These are phyloP conservation scores for Talaromyces atroroseus DNA, from an alignment of 2,329 filamentous ascomycete species.

Conservation along the genomic window DNA sequence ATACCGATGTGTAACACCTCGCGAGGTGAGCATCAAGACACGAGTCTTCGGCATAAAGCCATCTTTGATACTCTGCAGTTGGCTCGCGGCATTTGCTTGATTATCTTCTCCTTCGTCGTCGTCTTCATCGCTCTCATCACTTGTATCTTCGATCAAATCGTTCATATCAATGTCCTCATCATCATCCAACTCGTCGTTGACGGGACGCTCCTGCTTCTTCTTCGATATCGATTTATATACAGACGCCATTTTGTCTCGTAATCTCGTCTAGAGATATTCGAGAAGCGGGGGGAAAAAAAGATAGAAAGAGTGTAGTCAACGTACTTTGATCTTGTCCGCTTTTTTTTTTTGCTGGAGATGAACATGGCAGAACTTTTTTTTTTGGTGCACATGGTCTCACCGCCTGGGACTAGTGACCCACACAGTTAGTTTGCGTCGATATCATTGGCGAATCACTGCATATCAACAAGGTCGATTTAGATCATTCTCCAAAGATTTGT, in stretches of 20 bases:
- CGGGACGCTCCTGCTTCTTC: conserved; percentile 37
- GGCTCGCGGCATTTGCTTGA: conserved; percentile 1
- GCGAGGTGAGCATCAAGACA: conserved; percentile 83
- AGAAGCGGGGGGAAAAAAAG: neutral
- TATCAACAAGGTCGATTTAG: too few relatives aligned
- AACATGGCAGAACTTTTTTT: conserved; percentile 13
- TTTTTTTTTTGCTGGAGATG: conserved; percentile 4
- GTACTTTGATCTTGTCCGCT: neutral
- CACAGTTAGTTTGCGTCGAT: neutral
- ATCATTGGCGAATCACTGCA: neutral
- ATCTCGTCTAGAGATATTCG: neutral
- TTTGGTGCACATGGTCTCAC: neutral
- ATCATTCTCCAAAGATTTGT: too few relatives aligned
- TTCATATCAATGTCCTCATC: conserved; percentile 35
- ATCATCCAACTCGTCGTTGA: conserved; percentile 44
- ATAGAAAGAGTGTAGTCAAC: neutral
- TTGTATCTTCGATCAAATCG: conserved; percentile 32
- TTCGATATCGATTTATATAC: conserved; percentile 72
- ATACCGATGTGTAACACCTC: conserved; percentile 84
- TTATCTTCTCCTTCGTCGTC: conserved; percentile 21
- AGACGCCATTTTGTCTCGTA: conserved; percentile 52
- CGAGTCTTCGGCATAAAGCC: conserved; percentile 47
- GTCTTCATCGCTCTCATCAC: conserved; percentile 28
- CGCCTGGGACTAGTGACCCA: neutral
- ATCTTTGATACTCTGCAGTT: conserved; percentile 28